Base-by-base conservation (phyloP, 176 grass and related monocot genomes). In the Musa acuminata region DNA sequence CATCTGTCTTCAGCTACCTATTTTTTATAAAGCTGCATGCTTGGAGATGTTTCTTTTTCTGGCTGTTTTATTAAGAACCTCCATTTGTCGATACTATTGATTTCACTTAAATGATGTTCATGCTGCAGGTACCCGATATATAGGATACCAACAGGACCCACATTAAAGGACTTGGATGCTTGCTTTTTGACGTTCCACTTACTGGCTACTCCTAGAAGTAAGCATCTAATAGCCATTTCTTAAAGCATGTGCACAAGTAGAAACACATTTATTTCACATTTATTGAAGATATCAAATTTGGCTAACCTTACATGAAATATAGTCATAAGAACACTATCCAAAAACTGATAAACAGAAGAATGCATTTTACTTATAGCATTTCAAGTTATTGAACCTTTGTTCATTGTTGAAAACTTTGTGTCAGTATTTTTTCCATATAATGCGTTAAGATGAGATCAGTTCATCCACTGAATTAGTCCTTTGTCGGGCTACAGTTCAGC, bases 101-200 rank as follows among this genome's bases (percentile, higher is more conserved):
- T 72, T 51, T 49, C 67, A 43, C 75, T 73, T 82, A 8, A 27
- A 50, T 26, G 69, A 55, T 63, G 53, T 16, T 64, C 48, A 83
- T 80, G 48, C 13, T 71, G 53, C 83, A 96, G 88, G 88, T 91
- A 96, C 69, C 87, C 87, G n/a, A 87, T 93, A 80, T 89, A 93
- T 80, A 73, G 91, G 78, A 93, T 93, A 93, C 87, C 91, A 6
- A 90, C 78, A 62, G 91, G 92, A 64, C 81, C 85, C 23, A 96
- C 85, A 43, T 80, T 91, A 51, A 86, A 83, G 78, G 81, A 91
- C 71, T 84, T 86, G 73, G 91, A 96, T 78, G 91, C 91, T 9
- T 88, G 88, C 69, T 90, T 90, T 86, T 85, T 96, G 78, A 96
- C 85, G 76, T 90, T 88, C 70, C 88, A 95, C 80, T 86, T 81